Evolutionary conservation across 495 filamentous ascomycete genomes (phyloP).

Genomic region (Oidiodendron maius): DNA sequence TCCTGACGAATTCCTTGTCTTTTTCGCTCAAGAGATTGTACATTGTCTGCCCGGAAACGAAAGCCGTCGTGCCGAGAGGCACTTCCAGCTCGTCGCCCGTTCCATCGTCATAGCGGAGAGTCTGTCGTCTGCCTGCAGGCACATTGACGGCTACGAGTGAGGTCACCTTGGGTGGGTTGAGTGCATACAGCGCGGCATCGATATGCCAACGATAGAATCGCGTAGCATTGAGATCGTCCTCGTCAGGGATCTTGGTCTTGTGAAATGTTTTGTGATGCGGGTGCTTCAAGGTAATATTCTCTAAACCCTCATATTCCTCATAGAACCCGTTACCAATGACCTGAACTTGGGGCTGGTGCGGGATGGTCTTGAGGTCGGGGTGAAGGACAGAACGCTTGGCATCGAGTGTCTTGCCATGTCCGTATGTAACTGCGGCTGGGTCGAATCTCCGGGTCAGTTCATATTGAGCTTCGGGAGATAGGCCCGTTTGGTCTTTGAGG

Average conservation of each 20-base stretch:
- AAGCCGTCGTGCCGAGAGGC: conserved; percentile 70
- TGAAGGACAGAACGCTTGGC: conserved; percentile 58
- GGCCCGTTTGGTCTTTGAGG: conserved; percentile 57
- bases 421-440: conserved; percentile 55
- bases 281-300: conserved; percentile 60
- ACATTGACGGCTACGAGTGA: conserved; percentile 63
- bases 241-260: conserved; percentile 51
- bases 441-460: conserved; percentile 66
- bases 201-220: conserved; percentile 79
- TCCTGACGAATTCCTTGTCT: conserved; percentile 59
- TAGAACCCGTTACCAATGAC: conserved; percentile 70
- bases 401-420: conserved; percentile 66
- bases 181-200: conserved; percentile 67
- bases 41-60: conserved; percentile 61
- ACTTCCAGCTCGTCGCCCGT: conserved; percentile 61
- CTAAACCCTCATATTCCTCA: conserved; percentile 57
- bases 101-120: conserved; percentile 64
- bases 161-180: conserved; percentile 64
- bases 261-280: conserved; percentile 73
- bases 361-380: conserved; percentile 71
- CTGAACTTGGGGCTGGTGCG: conserved; percentile 73
- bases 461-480: conserved; percentile 63
- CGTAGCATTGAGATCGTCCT: conserved; percentile 60
- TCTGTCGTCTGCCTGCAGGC: conserved; percentile 57
- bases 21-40: conserved; percentile 53